These are phyloP conservation scores for Chlorella sp. DNA, from an alignment of 139 green algal species.

Conservation along the genomic window DNA sequence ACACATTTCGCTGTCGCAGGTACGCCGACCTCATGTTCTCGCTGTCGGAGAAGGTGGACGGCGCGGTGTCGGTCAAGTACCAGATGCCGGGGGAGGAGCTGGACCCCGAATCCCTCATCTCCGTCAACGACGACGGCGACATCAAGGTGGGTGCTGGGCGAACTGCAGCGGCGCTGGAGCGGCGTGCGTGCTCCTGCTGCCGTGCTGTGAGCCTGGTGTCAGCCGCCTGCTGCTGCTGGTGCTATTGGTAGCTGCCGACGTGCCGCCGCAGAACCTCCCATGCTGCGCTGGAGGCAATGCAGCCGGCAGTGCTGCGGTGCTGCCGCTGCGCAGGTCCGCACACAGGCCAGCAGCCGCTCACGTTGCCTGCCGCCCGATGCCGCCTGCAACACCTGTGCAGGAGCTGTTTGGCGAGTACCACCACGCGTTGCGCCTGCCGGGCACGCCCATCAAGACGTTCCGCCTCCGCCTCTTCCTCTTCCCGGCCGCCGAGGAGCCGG, in stretches of 20 bases:
- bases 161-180: no score
- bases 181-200: no score
- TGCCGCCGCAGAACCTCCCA: no score
- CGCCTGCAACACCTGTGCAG: no score
- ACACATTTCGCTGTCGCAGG: neutral
- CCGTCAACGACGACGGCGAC: conserved; percentile 77
- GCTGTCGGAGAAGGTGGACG: conserved; percentile 66
- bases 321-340: neutral
- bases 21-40: conserved; percentile 69
- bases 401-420: conserved; percentile 82
- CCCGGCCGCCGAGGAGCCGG: conserved; percentile 54
- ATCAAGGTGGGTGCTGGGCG: conserved; percentile 56
- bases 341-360: neutral
- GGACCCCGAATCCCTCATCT: conserved; percentile 72
- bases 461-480: conserved; percentile 72
- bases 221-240: no score
- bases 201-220: no score
- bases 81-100: conserved; percentile 73
- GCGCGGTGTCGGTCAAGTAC: conserved; percentile 65
- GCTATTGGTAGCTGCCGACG: no score
- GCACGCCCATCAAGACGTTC: conserved; percentile 70
- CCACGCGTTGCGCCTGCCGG: conserved; percentile 52
- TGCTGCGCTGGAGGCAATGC: neutral
- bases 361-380: neutral
- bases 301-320: neutral